Evolutionary conservation across 2,329 filamentous ascomycete species (phyloP), one percentile per base, ranked within the genome.

Genomic region (Emergomyces orientalis): DNA sequence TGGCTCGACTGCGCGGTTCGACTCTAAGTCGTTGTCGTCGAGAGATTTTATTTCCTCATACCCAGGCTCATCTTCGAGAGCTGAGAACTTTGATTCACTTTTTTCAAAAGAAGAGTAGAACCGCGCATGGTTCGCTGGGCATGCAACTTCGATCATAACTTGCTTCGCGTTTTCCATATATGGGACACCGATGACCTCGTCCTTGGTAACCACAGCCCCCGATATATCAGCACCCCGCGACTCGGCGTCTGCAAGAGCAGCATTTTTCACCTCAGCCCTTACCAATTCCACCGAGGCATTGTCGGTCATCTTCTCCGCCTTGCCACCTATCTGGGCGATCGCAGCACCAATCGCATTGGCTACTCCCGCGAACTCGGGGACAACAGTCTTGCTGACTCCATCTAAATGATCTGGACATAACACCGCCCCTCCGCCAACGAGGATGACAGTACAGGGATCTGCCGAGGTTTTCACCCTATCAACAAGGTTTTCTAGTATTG

Each of bases 321-420:
- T 78, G 0, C 81, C 82, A 2, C 79, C 79, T 0, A 84, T 79
- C 61, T 82, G 82, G 2, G 81, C 81, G 39, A 84, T 84, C 0
- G 84, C 84, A 0, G 84, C 84, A 6, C 84, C 84, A 2, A 86
- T 81, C 0, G 84, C 84, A 69, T 86, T 86, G 3, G 84, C 84
- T 0, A 81, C 82, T 62, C 81, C 82, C 37, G 82, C 76, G 59
- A 80, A 80, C 1, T 79, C 76, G 0, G 84, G 84, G 4, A 77
- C 74, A 8, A 82, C 80, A 62, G 81, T 78, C 64, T 80, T 74
- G 7, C 77, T 75, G 0, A 84, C 82, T 0, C 82, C 82, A 0
- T 75, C 72, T 7, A 86, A 74, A 0, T 74, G 67, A 5, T 80
- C 75, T 0, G 80, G 78, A 2, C 81, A 79, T 1, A 85, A 70